phyloP scores from a whole-genome alignment of 495 filamentous ascomycete genomes.

The Xylaria bambusicola region DNA sequence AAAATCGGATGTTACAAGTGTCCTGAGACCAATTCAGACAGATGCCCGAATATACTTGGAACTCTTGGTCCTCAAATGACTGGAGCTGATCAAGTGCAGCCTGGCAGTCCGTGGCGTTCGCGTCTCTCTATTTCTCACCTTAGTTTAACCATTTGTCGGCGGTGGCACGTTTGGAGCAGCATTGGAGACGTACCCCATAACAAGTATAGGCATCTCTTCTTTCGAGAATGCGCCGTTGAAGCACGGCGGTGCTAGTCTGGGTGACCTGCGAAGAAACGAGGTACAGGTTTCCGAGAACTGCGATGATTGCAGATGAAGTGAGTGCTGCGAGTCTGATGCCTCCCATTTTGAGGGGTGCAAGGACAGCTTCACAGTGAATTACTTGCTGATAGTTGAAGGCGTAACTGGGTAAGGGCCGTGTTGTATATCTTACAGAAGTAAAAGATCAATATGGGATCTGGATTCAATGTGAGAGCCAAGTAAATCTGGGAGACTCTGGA shows the following conservation, averaged over 20 bases:
- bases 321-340: not conserved
- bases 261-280: not conserved
- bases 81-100: constrained; percentile 28
- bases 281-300: not conserved
- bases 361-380: constrained; percentile 20
- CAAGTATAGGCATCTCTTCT: constrained; percentile 35
- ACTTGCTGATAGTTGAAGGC: too few species aligned
- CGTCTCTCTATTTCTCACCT: not conserved
- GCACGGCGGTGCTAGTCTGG: not conserved
- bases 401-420: too few species aligned
- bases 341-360: constrained; percentile 5
- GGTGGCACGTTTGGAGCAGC: constrained; percentile 1
- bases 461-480: not conserved
- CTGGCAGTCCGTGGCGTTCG: constrained; percentile 26
- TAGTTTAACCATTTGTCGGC: not conserved
- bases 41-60: constrained; percentile 26
- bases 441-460: too few species aligned
- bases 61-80: constrained; percentile 21
- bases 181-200: constrained; percentile 30
- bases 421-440: too few species aligned
- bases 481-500: not conserved
- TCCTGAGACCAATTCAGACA: constrained; percentile 32
- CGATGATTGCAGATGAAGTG: not conserved
- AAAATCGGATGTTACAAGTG: constrained; percentile 31
- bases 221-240: constrained; percentile 11